phyloP scores from a whole-genome alignment of 129 eudicot species.

The Flaveria brownii region DNA sequence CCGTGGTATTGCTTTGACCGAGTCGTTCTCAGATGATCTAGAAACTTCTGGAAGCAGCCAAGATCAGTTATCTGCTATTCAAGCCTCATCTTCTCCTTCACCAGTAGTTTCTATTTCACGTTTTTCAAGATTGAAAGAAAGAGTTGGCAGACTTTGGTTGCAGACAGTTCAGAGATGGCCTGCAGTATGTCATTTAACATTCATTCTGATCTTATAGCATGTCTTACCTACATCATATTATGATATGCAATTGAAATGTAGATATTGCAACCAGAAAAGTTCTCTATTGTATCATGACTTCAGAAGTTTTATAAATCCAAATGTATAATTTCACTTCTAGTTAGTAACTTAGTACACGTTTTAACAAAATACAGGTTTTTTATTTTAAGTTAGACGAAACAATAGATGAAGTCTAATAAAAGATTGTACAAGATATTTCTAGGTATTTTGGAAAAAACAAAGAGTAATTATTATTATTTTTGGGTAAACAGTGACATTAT shows the following conservation, averaged over 20 bases:
- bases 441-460: background rate
- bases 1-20: conserved; percentile 77
- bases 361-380: background rate
- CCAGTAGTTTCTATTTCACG: conserved; percentile 45
- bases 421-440: background rate
- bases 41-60: conserved; percentile 41
- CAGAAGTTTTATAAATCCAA: background rate
- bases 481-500: background rate
- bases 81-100: conserved; percentile 48
- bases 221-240: background rate
- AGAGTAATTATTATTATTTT: background rate
- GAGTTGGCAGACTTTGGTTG: conserved; percentile 51
- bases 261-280: background rate
- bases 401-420: background rate
- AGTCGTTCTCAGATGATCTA: conserved; percentile 62
- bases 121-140: conserved; percentile 61
- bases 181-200: conserved; percentile 61
- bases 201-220: conserved; percentile 28
- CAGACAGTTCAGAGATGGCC: conserved; percentile 82
- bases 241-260: conserved; percentile 10
- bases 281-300: background rate
- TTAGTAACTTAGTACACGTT: background rate
- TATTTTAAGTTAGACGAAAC: background rate
- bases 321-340: background rate
- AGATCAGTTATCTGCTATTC: conserved; percentile 34